Evolutionary conservation across 2,329 filamentous ascomycete species (phyloP), one percentile per base, ranked within the genome.

Genomic region (Ophiocordyceps sinensis): DNA sequence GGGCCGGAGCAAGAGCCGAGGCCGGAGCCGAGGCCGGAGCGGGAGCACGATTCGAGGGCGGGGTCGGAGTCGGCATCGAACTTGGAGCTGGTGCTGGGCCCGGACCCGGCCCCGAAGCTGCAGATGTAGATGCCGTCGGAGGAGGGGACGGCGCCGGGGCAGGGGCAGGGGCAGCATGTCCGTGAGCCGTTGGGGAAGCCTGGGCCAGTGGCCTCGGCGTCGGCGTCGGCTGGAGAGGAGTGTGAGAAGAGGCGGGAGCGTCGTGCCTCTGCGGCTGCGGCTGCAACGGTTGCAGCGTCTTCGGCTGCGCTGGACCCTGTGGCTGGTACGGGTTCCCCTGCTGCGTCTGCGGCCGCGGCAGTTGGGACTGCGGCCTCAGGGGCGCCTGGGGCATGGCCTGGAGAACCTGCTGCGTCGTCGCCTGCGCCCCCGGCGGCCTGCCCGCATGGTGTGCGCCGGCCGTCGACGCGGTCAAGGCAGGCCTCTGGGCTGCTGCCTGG

Each of bases 341-440:
- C 28, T 51, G 49, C 29, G 47, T 47, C 41, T 60, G 53, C 28
- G 50, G 48, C 43, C 60, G 53, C 21, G 56, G 50, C 39, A 56
- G 42, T 39, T 61, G 54, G 37, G 53, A 45, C 36, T 53, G 49
- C 38, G 53, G 47, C 38, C 51, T 38, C 40, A 53, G 51, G 36
- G 51, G 51, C 28, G 52, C 45, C 41, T 54, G 50, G 30, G 54
- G 41, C 38, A 53, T 49, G 12, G 55, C 50, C 31, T 59, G 55
- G 26, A 55, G 44, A 23, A 50, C 44, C 36, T 59, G 57, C 19
- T 60, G 58, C 31, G 55, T 51, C 30, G 52, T 51, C 15, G 56
- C 42, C 45, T 55, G 51, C 36, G 50, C 43, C 9, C 42, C 51
- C 38, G 52, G 9, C 23, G 23, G 32, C 17, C 32, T 35, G 32